These are phyloP conservation scores for Allantophomopsis cytisporea DNA, from an alignment of 2,329 filamentous ascomycete species.

Conservation along the genomic window DNA sequence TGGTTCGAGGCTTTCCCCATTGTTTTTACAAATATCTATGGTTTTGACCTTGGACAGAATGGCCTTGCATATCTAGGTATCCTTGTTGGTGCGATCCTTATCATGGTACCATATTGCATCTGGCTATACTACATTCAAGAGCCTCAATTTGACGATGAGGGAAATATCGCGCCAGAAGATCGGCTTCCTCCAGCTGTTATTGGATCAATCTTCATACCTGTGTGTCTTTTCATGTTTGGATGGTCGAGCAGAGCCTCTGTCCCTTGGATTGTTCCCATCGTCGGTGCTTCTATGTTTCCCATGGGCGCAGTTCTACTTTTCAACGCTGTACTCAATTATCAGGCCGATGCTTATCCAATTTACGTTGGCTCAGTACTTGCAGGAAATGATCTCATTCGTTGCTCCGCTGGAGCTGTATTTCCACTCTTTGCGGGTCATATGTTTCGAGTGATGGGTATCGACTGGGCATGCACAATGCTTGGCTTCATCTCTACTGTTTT, in stretches of 20 bases:
- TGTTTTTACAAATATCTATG: conserved; percentile 46
- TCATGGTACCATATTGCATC: conserved; percentile 39
- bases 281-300: conserved; percentile 24
- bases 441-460: conserved; percentile 42
- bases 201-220: conserved; percentile 46
- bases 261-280: conserved; percentile 40
- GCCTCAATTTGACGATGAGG: conserved; percentile 25
- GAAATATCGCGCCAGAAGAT: conserved; percentile 51
- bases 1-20: conserved; percentile 51
- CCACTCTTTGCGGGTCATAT: conserved; percentile 50
- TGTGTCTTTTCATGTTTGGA: conserved; percentile 57
- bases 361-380: conserved; percentile 66
- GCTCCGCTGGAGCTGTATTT: conserved; percentile 58
- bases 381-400: conserved; percentile 58
- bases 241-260: conserved; percentile 46
- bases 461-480: conserved; percentile 64
- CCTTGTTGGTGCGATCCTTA: conserved; percentile 46
- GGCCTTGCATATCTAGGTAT: conserved; percentile 57
- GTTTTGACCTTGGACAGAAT: conserved; percentile 44
- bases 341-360: conserved; percentile 56
- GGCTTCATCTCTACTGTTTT: conserved; percentile 62
- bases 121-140: conserved; percentile 27
- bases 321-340: conserved; percentile 48
- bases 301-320: conserved; percentile 46
- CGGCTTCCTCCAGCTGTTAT: conserved; percentile 48